Conservation (phyloP, 768 basidiomycete genomes). For the Sarcodon sp. region DNA sequence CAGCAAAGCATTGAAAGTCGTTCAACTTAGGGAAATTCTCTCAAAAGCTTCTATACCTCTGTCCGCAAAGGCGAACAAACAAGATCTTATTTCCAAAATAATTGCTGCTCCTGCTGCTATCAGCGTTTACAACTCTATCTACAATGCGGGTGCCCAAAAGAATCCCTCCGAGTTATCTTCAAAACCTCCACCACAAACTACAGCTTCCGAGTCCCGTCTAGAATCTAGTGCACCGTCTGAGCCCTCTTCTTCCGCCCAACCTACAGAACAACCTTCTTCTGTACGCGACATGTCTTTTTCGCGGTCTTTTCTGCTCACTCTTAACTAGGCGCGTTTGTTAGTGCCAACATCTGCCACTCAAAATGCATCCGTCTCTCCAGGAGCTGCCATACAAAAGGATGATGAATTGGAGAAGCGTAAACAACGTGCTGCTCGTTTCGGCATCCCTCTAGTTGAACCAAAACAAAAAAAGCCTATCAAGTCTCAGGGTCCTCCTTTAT, state of each 20-base stretch:
- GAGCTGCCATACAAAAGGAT: constrained; percentile 19
- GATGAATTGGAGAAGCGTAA: constrained; percentile 43
- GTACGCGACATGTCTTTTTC: background rate
- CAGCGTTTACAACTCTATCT: constrained; percentile 26
- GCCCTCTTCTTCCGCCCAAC: background rate
- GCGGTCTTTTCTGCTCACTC: constrained; percentile 6
- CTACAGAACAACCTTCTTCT: background rate
- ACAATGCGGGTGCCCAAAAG: constrained; percentile 4
- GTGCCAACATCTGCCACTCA: constrained; percentile 4
- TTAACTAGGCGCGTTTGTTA: constrained; percentile 15
- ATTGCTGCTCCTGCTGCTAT: constrained; percentile 37
- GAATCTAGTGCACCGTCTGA: background rate
- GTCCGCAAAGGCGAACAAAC: constrained; percentile 49
- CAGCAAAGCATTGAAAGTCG: constrained; percentile 57
- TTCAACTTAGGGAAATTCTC: constrained; percentile 56
- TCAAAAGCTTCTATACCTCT: constrained; percentile 31
- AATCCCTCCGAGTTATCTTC: constrained; percentile 17
- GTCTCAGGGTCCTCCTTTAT: constrained; percentile 5
- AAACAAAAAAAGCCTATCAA: constrained; percentile 15
- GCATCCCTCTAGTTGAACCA: constrained; percentile 45
- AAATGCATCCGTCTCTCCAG: background rate
- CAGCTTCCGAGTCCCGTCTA: constrained; percentile 1
- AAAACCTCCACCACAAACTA: constrained; percentile 11
- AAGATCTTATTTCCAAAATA: constrained; percentile 54
- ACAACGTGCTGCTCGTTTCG: constrained; percentile 57